phyloP scores from a whole-genome alignment of 495 filamentous ascomycete species.

The Evernia prunastri region DNA sequence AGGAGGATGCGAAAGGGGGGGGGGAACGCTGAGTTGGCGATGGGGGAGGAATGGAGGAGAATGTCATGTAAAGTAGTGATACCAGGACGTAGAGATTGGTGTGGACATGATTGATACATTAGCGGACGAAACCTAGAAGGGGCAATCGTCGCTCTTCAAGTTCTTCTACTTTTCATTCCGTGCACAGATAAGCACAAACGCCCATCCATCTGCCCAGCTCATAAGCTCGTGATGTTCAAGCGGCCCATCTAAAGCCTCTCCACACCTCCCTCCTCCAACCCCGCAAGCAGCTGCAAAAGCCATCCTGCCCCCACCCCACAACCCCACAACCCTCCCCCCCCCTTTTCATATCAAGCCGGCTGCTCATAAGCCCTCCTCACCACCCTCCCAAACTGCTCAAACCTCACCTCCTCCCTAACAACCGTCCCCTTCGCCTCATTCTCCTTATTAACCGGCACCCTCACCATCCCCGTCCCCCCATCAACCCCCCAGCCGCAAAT shows the following conservation, averaged over 20 bases:
- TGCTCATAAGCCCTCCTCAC: constrained; percentile 88
- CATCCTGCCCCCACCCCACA: background rate
- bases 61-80: constrained; percentile 12
- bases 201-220: background rate
- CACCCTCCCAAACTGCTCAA: constrained; percentile 78
- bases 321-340: constrained; percentile 14
- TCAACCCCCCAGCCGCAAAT: constrained; percentile 85
- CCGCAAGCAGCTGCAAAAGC: too few relatives aligned
- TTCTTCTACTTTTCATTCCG: background rate
- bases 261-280: too few relatives aligned
- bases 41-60: constrained; percentile 16
- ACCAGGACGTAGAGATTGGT: constrained; percentile 5
- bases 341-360: constrained; percentile 41
- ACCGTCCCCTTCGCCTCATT: constrained; percentile 97
- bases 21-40: background rate
- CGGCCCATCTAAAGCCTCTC: background rate
- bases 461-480: constrained; percentile 49
- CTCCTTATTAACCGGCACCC: constrained; percentile 87
- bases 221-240: background rate
- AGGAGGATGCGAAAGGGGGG: constrained; percentile 46
- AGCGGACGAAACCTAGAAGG: background rate
- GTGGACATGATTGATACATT: background rate
- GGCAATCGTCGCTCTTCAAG: background rate
- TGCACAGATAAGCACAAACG: background rate
- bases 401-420: constrained; percentile 91